phyloP scores from a whole-genome alignment of 768 basidiomycete species.

The Gautieria morchelliformis region DNA sequence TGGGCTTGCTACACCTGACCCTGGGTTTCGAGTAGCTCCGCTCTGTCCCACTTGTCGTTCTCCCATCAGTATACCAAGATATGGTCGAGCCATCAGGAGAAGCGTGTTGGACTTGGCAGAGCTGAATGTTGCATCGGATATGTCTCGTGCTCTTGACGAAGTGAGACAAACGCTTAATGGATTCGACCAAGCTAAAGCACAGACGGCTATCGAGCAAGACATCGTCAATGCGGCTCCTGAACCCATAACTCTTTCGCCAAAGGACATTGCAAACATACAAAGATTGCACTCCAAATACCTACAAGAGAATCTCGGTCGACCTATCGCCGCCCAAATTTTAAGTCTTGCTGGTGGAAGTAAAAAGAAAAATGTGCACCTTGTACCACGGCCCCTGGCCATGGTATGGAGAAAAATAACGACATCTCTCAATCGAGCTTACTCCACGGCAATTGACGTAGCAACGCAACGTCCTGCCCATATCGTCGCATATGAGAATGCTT shows the following conservation, averaged over 20 bases:
- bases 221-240: slow-evolving; percentile 21
- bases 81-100: slow-evolving; percentile 52
- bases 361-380: slow-evolving; percentile 12
- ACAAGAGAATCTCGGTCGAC: background rate
- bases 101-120: slow-evolving; percentile 59
- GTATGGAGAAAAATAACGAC: slow-evolving; percentile 33
- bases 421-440: slow-evolving; percentile 31
- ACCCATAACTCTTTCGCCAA: background rate
- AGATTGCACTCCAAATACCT: background rate
- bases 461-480: slow-evolving; percentile 44
- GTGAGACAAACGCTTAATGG: background rate
- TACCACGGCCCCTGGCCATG: slow-evolving; percentile 22
- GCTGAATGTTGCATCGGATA: slow-evolving; percentile 44
- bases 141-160: slow-evolving; percentile 34
- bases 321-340: background rate
- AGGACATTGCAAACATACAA: background rate
- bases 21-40: slow-evolving; percentile 34
- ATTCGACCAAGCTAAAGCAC: background rate
- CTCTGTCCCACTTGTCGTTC: slow-evolving; percentile 54
- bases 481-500: slow-evolving; percentile 52
- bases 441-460: slow-evolving; percentile 29
- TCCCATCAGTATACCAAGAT: slow-evolving; percentile 47
- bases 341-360: background rate
- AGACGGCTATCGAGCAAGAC: slow-evolving; percentile 20
- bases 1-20: slow-evolving; percentile 32